Evolutionary conservation across 192 early-diverging fungal species (phyloP).

Genomic region (Coemansia sp.): DNA sequence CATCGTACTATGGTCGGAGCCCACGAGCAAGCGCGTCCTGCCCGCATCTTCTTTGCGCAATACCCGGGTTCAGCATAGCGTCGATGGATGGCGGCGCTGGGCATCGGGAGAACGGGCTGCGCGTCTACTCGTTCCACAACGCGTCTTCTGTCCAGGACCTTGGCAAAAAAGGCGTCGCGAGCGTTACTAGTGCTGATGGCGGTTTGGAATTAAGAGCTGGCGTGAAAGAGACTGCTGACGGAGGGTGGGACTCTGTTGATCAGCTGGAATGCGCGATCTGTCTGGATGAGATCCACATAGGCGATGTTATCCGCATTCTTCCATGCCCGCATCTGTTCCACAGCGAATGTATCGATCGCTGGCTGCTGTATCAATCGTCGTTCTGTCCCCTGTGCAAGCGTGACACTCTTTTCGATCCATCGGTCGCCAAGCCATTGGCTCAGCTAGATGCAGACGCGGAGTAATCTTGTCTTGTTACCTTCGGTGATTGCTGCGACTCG

Average conservation of each 20-base stretch:
- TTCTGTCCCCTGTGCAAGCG: constrained; percentile 52
- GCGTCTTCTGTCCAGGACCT: not conserved
- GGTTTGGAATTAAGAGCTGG: not conserved
- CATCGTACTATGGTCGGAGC: not conserved
- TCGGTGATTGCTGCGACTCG: constrained; percentile 1
- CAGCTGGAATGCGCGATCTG: constrained; percentile 46
- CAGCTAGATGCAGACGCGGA: not conserved
- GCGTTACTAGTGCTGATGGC: not conserved
- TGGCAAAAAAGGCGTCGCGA: not conserved
- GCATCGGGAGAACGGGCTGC: not conserved
- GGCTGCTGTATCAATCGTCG: constrained; percentile 49
- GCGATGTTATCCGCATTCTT: constrained; percentile 33
- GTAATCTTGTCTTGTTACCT: too few relatives aligned
- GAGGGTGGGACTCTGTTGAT: constrained; percentile 4
- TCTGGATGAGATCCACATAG: constrained; percentile 38
- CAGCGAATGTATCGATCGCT: constrained; percentile 48
- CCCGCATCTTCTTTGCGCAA: constrained; percentile 2
- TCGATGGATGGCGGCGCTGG: not conserved
- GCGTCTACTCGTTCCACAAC: constrained; percentile 15
- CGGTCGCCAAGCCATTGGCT: not conserved
- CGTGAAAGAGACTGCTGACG: not conserved
- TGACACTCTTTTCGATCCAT: constrained; percentile 26
- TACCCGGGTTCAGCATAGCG: not conserved
- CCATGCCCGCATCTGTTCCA: constrained; percentile 53
- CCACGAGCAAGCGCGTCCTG: constrained; percentile 5